Evolutionary conservation across 768 basidiomycete genomes (phyloP), one percentile per base, ranked within the genome.

Genomic region (Lyophyllum decastes): DNA sequence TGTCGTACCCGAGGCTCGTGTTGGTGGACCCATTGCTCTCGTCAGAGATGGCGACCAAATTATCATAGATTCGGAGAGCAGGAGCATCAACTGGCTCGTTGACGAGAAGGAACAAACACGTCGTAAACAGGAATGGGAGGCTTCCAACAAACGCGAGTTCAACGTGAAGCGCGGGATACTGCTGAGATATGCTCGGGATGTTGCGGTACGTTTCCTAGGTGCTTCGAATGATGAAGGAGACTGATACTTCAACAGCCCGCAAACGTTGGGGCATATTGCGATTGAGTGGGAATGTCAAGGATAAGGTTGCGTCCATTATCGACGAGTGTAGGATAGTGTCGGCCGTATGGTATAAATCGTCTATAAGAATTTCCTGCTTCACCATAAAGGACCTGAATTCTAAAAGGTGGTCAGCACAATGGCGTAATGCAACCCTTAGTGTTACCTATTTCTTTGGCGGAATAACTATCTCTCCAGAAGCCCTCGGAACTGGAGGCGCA

Each of bases 21-120:
- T 90, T 25, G 92, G 92, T 53, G 93, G 93, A 0, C 93, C 94
- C 2, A 95, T 95, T 63, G 94, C 91, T 26, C 83, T 95, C 19
- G 88, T 94, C 50, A 76, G 86, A 65, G 92, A 95, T 61, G 94
- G 93, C 5, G 93, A 95, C 70, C 76, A 70, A 48, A 87, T 95
- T 60, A 65, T 87, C 55, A 89, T 95, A 58, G 90, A 94, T 68
- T 72, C 91, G 1, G 82, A 78, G 56, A 82, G 70, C 26, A 78
- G 85, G 64, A 73, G 78, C 6, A 90, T 94, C 61, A 77, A 85
- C 62, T 94, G 91, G 91, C 68, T 83, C 24, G 87, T 94, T 4
- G 78, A 78, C 54, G 86, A 90, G 54, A 83, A 78, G 22, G 88
- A 90, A 71, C 79, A 90, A 65, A 73, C 72, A 49, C 72, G 74